These are phyloP conservation scores for Fusarium longipes DNA, from an alignment of 2,329 filamentous ascomycete genomes.

Conservation along the genomic window DNA sequence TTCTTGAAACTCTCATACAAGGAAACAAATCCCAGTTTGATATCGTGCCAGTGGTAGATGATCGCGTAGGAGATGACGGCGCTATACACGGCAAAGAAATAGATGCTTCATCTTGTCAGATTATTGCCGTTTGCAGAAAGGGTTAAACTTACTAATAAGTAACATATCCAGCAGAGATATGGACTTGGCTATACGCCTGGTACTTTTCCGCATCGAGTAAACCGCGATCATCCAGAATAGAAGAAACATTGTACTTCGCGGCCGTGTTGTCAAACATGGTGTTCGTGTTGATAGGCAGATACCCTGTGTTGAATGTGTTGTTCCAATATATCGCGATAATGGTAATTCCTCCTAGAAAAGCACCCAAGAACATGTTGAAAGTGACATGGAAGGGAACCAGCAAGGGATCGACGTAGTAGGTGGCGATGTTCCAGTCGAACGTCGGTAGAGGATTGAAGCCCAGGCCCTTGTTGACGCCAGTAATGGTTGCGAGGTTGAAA, in stretches of 20 bases:
- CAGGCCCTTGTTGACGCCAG: slow-evolving; percentile 55
- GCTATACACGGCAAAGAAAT: slow-evolving; percentile 47
- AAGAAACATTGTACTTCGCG: slow-evolving; percentile 54
- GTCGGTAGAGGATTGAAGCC: slow-evolving; percentile 63
- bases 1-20: slow-evolving; percentile 32
- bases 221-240: slow-evolving; percentile 56
- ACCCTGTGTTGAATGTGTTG: slow-evolving; percentile 58
- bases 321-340: slow-evolving; percentile 58
- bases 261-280: slow-evolving; percentile 59
- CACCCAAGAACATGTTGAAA: slow-evolving; percentile 51
- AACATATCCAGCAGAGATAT: slow-evolving; percentile 41
- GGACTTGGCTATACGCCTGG: slow-evolving; percentile 51
- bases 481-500: slow-evolving; percentile 55
- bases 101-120: slow-evolving; percentile 6
- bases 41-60: slow-evolving; percentile 51
- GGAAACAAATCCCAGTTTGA: slow-evolving; percentile 49
- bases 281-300: slow-evolving; percentile 61
- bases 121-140: rapidly evolving
- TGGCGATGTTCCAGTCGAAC: slow-evolving; percentile 60
- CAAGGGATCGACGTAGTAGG: slow-evolving; percentile 34
- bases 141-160: slow-evolving; percentile 28
- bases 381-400: slow-evolving; percentile 56
- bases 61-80: slow-evolving; percentile 52
- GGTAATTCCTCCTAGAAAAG: slow-evolving; percentile 52
- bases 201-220: slow-evolving; percentile 52